phyloP scores from a whole-genome alignment of 257 asterid genomes.

The Mitragyna speciosa region DNA sequence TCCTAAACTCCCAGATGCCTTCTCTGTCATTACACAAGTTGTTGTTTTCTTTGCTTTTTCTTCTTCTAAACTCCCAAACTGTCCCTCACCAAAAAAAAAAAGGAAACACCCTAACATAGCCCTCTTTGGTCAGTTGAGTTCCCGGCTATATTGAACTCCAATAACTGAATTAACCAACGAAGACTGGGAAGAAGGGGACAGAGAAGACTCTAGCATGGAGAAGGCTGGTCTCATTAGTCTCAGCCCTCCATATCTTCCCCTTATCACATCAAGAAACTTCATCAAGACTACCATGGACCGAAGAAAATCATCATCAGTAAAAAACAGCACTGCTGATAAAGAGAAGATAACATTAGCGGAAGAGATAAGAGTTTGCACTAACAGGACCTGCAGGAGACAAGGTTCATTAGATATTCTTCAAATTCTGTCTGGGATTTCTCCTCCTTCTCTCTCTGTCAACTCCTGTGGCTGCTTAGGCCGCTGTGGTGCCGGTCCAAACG shows the following conservation, averaged over 20 bases:
- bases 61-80: too few relatives aligned
- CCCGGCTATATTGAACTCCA: not conserved
- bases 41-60: too few relatives aligned
- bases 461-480: slow-evolving; percentile 86
- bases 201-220: not conserved
- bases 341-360: slow-evolving; percentile 25
- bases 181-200: not conserved
- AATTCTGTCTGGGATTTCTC: slow-evolving; percentile 73
- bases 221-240: not conserved
- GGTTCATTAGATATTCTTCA: slow-evolving; percentile 71
- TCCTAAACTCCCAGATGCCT: too few relatives aligned
- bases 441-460: slow-evolving; percentile 59
- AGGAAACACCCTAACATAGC: too few relatives aligned
- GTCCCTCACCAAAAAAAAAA: not conserved
- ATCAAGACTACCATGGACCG: not conserved
- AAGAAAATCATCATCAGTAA: slow-evolving; percentile 19
- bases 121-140: not conserved
- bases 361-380: slow-evolving; percentile 73
- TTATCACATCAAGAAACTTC: not conserved
- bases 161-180: slow-evolving; percentile 7
- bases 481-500: slow-evolving; percentile 85
- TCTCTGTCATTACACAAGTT: too few relatives aligned
- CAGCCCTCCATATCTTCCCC: not conserved
- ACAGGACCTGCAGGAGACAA: slow-evolving; percentile 73
- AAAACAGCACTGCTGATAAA: slow-evolving; percentile 7